These are phyloP conservation scores for Penicillium sp. DNA, from an alignment of 2,329 filamentous ascomycete species.

Conservation along the genomic window DNA sequence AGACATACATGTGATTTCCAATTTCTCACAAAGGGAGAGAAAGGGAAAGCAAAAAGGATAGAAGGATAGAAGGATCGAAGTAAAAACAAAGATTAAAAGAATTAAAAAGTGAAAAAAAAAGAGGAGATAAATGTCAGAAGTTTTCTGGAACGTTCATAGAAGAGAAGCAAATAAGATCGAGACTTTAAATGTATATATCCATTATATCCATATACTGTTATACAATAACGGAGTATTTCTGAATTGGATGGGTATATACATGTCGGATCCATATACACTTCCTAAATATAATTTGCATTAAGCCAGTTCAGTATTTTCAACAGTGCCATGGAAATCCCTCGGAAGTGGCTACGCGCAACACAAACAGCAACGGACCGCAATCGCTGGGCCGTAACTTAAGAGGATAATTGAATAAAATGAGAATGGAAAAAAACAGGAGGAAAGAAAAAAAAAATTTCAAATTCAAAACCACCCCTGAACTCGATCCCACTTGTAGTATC, in stretches of 20 bases:
- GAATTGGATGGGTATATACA: neutral
- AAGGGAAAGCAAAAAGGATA: neutral
- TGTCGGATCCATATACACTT: neutral
- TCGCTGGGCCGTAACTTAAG: neutral
- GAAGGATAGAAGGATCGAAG: neutral
- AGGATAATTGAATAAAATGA: neutral
- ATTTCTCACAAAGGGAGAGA: conserved; percentile 1
- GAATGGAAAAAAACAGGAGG: neutral
- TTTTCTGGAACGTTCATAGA: conserved; percentile 25
- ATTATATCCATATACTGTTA: no score
- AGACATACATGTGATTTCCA: conserved; percentile 21
- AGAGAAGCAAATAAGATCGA: neutral
- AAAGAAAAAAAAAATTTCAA: neutral
- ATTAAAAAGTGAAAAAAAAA: neutral
- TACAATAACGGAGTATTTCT: no score
- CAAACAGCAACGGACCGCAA: neutral
- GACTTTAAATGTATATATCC: no score
- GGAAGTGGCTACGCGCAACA: neutral
- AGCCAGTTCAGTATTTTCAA: neutral
- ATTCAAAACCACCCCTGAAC: no score
- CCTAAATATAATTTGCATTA: neutral
- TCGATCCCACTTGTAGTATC: no score
- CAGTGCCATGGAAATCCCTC: neutral
- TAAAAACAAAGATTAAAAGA: neutral
- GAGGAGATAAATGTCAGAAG: conserved; percentile 1